A percentile compares a stretch with the other conserved stretches of the same genome.
Evolutionary conservation across 2,329 filamentous ascomycete species (phyloP).

Genomic region (Emergomyces africanus): DNA sequence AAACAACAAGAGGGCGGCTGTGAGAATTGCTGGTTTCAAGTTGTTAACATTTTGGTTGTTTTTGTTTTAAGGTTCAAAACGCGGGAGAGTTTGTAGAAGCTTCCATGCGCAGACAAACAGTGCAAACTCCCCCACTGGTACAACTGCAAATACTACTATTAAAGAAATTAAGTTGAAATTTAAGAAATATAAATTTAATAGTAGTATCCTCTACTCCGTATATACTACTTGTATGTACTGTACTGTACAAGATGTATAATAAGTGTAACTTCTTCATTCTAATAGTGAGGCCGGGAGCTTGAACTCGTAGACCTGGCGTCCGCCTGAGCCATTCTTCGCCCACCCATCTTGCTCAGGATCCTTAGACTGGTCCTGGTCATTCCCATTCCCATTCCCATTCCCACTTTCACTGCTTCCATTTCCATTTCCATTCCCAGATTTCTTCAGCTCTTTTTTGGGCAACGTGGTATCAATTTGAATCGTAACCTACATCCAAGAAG

Average conservation of each 20-base stretch:
- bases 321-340: conserved; percentile 5
- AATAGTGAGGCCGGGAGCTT: conserved; percentile 15
- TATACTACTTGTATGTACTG: too few relatives aligned
- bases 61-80: neutral
- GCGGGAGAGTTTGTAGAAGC: conserved; percentile 26
- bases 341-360: conserved; percentile 4
- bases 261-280: conserved; percentile 8
- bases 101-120: conserved; percentile 23
- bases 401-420: neutral
- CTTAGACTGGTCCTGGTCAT: conserved; percentile 1
- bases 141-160: too few relatives aligned
- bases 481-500: conserved; percentile 22
- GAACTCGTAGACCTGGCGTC: conserved; percentile 10
- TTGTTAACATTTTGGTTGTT: neutral
- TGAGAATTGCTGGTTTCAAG: too few relatives aligned
- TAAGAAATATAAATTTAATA: too few relatives aligned
- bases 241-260: too few relatives aligned
- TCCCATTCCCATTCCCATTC: conserved; percentile 2
- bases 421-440: conserved; percentile 3
- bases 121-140: conserved; percentile 10
- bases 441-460: conserved; percentile 25
- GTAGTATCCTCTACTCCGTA: too few relatives aligned
- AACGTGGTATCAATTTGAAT: conserved; percentile 36
- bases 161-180: too few relatives aligned
- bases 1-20: neutral